These are phyloP conservation scores for Trichophyton verrucosum DNA, from an alignment of 2,329 filamentous ascomycete genomes.

Conservation along the genomic window DNA sequence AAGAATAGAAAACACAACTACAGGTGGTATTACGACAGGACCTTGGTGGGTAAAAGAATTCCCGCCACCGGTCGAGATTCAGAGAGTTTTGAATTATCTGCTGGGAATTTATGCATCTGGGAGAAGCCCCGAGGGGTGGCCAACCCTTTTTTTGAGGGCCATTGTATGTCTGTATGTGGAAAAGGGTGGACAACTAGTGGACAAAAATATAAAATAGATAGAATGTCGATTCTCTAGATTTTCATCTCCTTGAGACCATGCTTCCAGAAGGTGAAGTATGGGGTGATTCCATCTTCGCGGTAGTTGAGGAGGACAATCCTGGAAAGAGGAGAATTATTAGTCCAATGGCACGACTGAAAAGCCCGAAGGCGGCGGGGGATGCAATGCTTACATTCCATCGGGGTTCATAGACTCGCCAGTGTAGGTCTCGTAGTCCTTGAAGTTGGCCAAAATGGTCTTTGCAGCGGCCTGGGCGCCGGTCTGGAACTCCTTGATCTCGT, in stretches of 20 bases:
- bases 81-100: neutral
- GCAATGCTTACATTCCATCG: constrained; percentile 71
- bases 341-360: neutral
- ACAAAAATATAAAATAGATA: neutral
- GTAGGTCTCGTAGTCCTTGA: constrained; percentile 94
- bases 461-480: constrained; percentile 58
- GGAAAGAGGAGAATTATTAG: neutral
- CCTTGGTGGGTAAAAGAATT: neutral
- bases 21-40: too few relatives aligned
- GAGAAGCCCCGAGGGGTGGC: neutral
- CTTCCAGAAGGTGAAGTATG: constrained; percentile 88
- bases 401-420: constrained; percentile 86
- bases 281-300: constrained; percentile 88
- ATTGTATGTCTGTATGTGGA: neutral
- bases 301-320: constrained; percentile 92
- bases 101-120: neutral
- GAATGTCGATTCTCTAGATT: constrained; percentile 49
- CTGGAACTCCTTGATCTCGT: constrained; percentile 67
- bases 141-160: too few relatives aligned
- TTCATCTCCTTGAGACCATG: constrained; percentile 80
- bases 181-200: neutral
- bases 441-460: constrained; percentile 77
- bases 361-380: neutral
- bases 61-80: too few relatives aligned
- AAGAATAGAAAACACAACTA: too few relatives aligned